These are phyloP conservation scores for Lecanicillium sp. DNA, from an alignment of 2,329 filamentous ascomycete species.

Conservation along the genomic window DNA sequence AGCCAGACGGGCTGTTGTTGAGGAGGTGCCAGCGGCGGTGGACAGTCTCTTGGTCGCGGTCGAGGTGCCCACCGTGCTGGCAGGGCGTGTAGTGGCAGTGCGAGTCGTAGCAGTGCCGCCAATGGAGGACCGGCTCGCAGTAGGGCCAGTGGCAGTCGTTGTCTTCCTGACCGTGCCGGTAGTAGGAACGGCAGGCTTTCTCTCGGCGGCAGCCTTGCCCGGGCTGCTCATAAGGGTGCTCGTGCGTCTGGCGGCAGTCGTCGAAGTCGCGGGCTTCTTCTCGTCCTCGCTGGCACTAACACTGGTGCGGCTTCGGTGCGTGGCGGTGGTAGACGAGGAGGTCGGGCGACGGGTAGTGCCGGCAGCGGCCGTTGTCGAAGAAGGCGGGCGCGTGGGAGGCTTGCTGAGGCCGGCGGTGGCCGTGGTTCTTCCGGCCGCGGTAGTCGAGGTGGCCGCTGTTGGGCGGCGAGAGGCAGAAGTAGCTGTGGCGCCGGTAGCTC, in stretches of 20 bases:
- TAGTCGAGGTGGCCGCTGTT: conserved; percentile 24
- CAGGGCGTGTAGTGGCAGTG: conserved; percentile 32
- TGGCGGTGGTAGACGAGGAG: conserved; percentile 30
- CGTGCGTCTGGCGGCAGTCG: conserved; percentile 32
- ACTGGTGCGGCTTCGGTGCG: conserved; percentile 42
- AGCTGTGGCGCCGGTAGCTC: conserved; percentile 13
- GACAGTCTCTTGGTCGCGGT: conserved; percentile 54
- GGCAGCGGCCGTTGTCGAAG: conserved; percentile 25
- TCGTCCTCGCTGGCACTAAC: conserved; percentile 47
- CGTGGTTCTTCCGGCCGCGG: conserved; percentile 26
- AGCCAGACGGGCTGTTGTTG: conserved; percentile 28
- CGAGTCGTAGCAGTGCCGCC: conserved; percentile 24
- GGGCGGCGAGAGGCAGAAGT: conserved; percentile 27
- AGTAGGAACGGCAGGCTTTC: conserved; percentile 30
- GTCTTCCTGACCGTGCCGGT: conserved; percentile 30
- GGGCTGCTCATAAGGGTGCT: conserved; percentile 38
- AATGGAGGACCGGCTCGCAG: conserved; percentile 25
- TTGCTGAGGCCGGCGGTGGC: conserved; percentile 37
- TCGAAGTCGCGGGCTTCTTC: conserved; percentile 34
- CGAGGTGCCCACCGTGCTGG: conserved; percentile 33
- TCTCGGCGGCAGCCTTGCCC: conserved; percentile 26
- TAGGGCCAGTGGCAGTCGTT: conserved; percentile 25
- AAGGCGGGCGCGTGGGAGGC: conserved; percentile 43
- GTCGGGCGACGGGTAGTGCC: conserved; percentile 28
- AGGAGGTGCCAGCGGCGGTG: conserved; percentile 35